Percentiles rank a stretch among this genome's conserved stretches.
These are phyloP conservation scores for Paracoccidioides lutzii DNA, from an alignment of 2,329 filamentous ascomycete genomes.

Conservation along the genomic window DNA sequence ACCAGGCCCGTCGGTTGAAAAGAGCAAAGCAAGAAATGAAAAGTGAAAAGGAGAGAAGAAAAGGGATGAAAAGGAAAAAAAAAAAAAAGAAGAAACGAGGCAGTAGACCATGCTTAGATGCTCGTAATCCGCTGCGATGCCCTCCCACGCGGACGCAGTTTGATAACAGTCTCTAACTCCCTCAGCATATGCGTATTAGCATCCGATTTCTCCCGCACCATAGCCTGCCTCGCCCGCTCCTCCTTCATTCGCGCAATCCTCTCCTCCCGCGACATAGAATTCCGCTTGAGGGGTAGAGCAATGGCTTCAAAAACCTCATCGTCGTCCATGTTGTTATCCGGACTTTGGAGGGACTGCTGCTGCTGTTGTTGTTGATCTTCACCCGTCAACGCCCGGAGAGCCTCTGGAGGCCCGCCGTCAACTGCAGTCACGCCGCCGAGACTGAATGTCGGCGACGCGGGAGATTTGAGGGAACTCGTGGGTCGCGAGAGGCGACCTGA, in stretches of 20 bases:
- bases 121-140: slow-evolving; percentile 26
- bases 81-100: background rate
- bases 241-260: slow-evolving; percentile 78
- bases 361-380: slow-evolving; percentile 35
- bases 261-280: slow-evolving; percentile 67
- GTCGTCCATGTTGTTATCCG: slow-evolving; percentile 33
- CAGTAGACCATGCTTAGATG: slow-evolving; percentile 18
- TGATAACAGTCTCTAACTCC: slow-evolving; percentile 84
- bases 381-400: slow-evolving; percentile 66
- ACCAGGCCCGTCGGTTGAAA: background rate
- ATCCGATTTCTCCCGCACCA: slow-evolving; percentile 60
- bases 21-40: background rate
- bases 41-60: background rate
- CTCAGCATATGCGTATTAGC: slow-evolving; percentile 80
- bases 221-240: slow-evolving; percentile 62
- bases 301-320: slow-evolving; percentile 87
- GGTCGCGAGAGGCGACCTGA: slow-evolving; percentile 44
- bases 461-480: slow-evolving; percentile 27
- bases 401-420: slow-evolving; percentile 50
- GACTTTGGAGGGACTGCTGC: slow-evolving; percentile 12
- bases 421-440: slow-evolving; percentile 34
- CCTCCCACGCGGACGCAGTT: slow-evolving; percentile 34
- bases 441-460: slow-evolving; percentile 35
- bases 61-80: background rate
- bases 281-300: slow-evolving; percentile 58